Percentiles rank a stretch among this genome's conserved stretches.
These are phyloP conservation scores for Wickerhamiella sorbophila DNA, from an alignment of 805 yeast genomes.

Conservation along the genomic window DNA sequence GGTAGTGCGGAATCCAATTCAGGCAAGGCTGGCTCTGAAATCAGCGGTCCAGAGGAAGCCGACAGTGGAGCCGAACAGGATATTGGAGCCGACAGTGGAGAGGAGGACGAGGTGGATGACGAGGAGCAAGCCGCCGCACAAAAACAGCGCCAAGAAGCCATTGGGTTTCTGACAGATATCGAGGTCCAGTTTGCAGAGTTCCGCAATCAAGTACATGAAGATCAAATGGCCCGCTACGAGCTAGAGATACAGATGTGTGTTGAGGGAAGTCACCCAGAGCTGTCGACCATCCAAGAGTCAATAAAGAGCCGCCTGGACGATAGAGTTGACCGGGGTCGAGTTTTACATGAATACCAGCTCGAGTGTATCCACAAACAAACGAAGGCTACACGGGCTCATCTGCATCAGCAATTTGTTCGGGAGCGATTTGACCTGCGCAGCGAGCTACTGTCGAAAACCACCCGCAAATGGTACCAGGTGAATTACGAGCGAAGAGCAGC, in stretches of 20 bases:
- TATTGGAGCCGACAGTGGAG: slow-evolving; percentile 14
- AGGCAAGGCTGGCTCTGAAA: slow-evolving; percentile 18
- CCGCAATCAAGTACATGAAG: slow-evolving; percentile 73
- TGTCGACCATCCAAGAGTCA: slow-evolving; percentile 53
- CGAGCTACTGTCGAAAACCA: slow-evolving; percentile 52
- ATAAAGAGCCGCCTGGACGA: slow-evolving; percentile 63
- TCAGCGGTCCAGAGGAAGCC: slow-evolving; percentile 18
- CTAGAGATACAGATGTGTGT: slow-evolving; percentile 77
- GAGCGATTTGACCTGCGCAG: slow-evolving; percentile 52
- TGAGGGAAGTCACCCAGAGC: slow-evolving; percentile 84
- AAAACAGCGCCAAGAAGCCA: slow-evolving; percentile 42
- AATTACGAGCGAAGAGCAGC: slow-evolving; percentile 74
- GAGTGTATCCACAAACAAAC: slow-evolving; percentile 72
- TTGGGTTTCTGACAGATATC: slow-evolving; percentile 59
- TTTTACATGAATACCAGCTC: slow-evolving; percentile 47
- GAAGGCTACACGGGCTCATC: slow-evolving; percentile 56
- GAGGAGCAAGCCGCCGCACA: slow-evolving; percentile 24
- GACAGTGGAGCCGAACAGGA: slow-evolving; percentile 12
- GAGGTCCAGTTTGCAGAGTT: slow-evolving; percentile 77
- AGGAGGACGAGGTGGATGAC: slow-evolving; percentile 14
- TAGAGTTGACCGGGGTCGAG: slow-evolving; percentile 39
- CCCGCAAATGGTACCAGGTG: slow-evolving; percentile 81
- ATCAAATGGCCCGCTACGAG: slow-evolving; percentile 60
- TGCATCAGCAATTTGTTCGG: slow-evolving; percentile 73
- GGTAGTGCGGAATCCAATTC: slow-evolving; percentile 17